Evolutionary conservation across 768 basidiomycete genomes (phyloP).

Genomic region (Auricularia sp.): DNA sequence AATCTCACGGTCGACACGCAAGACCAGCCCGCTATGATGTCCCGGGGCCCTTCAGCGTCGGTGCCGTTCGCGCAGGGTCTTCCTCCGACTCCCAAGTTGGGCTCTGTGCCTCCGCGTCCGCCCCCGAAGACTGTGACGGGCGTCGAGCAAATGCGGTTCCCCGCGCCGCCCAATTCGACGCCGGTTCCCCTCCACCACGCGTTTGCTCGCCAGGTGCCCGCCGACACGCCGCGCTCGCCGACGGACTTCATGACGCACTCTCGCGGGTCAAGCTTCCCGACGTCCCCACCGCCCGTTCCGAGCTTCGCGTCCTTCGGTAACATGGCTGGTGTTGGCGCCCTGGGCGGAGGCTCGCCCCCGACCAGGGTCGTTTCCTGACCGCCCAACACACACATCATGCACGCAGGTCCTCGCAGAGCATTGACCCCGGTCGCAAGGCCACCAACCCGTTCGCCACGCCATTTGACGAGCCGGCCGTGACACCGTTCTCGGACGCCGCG

Average conservation of each 20-base stretch:
- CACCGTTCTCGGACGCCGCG: slow-evolving; percentile 2
- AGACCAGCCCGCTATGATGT: not conserved
- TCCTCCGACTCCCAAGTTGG: not conserved
- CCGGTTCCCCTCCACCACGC: slow-evolving; percentile 35
- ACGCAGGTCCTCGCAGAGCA: slow-evolving; percentile 30
- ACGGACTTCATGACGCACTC: slow-evolving; percentile 13
- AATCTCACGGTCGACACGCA: not conserved
- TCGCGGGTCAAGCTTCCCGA: slow-evolving; percentile 18
- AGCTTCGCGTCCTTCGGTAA: slow-evolving; percentile 13
- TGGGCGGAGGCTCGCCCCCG: slow-evolving; percentile 23
- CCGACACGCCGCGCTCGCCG: slow-evolving; percentile 14
- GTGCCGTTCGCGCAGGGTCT: too few relatives aligned
- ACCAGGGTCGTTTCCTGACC: slow-evolving; percentile 30
- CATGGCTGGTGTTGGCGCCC: slow-evolving; percentile 6
- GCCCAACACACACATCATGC: slow-evolving; percentile 25
- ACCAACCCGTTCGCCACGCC: slow-evolving; percentile 66
- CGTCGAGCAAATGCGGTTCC: slow-evolving; percentile 15
- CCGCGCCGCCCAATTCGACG: slow-evolving; percentile 12
- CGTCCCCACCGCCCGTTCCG: slow-evolving; percentile 15
- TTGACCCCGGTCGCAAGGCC: slow-evolving; percentile 5
- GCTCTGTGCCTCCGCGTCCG: not conserved
- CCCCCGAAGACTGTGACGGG: slow-evolving; percentile 10
- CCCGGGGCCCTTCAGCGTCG: not conserved
- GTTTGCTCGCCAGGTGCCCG: slow-evolving; percentile 19
- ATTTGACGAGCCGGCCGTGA: slow-evolving; percentile 46